Percentiles rank a stretch among this genome's conserved stretches.
Conservation (phyloP, 2,329 filamentous ascomycete species). For the Akanthomyces lecanii region DNA sequence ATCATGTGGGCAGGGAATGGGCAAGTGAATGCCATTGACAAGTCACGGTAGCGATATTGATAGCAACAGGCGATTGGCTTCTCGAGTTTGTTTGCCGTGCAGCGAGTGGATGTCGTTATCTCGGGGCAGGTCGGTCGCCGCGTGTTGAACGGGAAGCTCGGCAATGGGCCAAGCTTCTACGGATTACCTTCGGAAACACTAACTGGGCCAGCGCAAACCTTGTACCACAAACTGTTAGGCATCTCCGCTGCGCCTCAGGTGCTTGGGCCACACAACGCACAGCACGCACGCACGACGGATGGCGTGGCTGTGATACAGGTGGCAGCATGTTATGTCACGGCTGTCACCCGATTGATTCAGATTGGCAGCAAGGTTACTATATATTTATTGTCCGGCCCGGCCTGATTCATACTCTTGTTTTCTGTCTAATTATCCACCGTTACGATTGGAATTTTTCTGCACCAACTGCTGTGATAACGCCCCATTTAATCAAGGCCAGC, state of each 20-base stretch:
- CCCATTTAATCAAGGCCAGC: constrained; percentile 3
- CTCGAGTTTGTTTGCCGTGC: background rate
- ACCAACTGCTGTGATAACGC: background rate
- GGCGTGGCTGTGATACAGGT: background rate
- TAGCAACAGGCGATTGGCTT: background rate
- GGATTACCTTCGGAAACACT: background rate
- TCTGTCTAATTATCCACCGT: background rate
- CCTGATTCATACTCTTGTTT: background rate
- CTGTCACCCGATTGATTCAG: background rate
- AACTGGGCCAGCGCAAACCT: constrained; percentile 7
- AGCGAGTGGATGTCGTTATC: background rate
- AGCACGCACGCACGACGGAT: no score
- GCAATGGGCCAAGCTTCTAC: background rate
- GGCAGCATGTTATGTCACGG: background rate
- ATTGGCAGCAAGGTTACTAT: background rate
- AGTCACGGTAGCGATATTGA: background rate
- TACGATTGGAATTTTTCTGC: background rate
- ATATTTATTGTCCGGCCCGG: background rate
- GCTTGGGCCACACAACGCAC: background rate
- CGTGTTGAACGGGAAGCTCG: background rate
- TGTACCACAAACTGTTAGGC: background rate
- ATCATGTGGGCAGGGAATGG: background rate
- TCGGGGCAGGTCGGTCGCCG: background rate
- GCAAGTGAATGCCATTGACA: background rate
- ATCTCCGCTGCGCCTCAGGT: background rate